Evolutionary conservation across 371 early-diverging fungal species (phyloP), one percentile per base, ranked within the genome.

Genomic region (Mucor plumbeus): DNA sequence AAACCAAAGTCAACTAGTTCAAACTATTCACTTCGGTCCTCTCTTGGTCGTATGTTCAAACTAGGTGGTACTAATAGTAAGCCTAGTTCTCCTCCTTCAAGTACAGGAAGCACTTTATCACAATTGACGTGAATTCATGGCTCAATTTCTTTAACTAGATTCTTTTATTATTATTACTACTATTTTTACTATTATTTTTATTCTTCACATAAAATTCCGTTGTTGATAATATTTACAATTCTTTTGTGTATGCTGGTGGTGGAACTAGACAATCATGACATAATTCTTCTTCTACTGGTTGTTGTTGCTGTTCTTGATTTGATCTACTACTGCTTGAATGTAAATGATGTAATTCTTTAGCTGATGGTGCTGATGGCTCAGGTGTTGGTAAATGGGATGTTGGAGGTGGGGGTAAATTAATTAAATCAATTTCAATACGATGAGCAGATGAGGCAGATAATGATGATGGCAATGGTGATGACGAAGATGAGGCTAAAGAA

Each of bases 21-120:
- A 15, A 69, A 71, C 47, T 77, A 75, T 55, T 78, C 75, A 9
- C 66, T 79, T 63, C 65, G 77, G 47, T 71, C 72, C 5, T 80
- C 76, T 14, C 65, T 80, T 11, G 76, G 77, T 53, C 75, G 78
- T 21, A 77, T 80, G 77, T 80, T 80, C 38, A 71, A 74, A 64
- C 65, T 80, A 35, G 78, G 80, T 38, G 40, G 72, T 15, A 64
- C 68, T 8, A 58, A 40, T 1, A 67, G 40, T 6, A 67, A 63
- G 43, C 14, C 63, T 11, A 64, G 38, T 41, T 35, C 54, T 39
- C 60, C 59, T 33, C 63, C 71, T 31, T 40, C 63, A 38, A 56
- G 61, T 19, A 19, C 60, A 43, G 57, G 62, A 26, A 58, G 19
- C 19, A 61, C 71, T 17, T 53, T 65, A 31, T 61, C 70, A 19